Percentiles rank a stretch among this genome's conserved stretches.
Evolutionary conservation across 2,329 filamentous ascomycete species (phyloP).

Genomic region (Claviceps pazoutovae): DNA sequence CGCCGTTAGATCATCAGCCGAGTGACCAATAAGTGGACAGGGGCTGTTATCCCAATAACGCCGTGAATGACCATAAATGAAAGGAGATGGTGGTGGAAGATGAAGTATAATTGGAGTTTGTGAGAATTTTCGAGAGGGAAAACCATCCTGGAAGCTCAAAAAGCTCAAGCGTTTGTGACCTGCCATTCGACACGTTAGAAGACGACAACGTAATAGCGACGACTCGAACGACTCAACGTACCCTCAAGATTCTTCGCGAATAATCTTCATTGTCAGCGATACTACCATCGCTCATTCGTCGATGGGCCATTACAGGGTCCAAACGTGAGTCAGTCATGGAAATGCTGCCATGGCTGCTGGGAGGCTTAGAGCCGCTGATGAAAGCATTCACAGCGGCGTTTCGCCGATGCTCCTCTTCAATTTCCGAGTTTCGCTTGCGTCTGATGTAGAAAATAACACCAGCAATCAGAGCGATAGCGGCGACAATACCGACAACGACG

Average conservation of each 20-base stretch:
- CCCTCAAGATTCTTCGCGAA: slow-evolving; percentile 88
- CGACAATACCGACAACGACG: slow-evolving; percentile 72
- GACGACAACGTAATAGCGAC: background rate
- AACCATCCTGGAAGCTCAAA: background rate
- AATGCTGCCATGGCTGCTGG: slow-evolving; percentile 46
- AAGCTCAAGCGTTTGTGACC: slow-evolving; percentile 45
- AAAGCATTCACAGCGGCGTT: slow-evolving; percentile 70
- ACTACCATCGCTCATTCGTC: slow-evolving; percentile 83
- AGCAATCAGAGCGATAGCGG: slow-evolving; percentile 48
- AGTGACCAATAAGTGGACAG: slow-evolving; percentile 22
- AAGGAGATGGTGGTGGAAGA: slow-evolving; percentile 17
- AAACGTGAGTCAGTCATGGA: slow-evolving; percentile 73
- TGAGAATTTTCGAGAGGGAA: background rate
- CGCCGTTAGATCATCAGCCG: slow-evolving; percentile 22
- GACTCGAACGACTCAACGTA: slow-evolving; percentile 29
- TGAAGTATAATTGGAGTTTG: slow-evolving; percentile 12
- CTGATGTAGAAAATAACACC: slow-evolving; percentile 63
- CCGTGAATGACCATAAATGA: slow-evolving; percentile 25
- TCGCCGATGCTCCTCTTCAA: slow-evolving; percentile 73
- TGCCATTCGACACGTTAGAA: slow-evolving; percentile 11
- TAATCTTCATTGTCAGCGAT: slow-evolving; percentile 97
- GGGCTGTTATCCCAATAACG: slow-evolving; percentile 27
- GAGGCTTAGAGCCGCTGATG: slow-evolving; percentile 49
- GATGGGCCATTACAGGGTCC: slow-evolving; percentile 71
- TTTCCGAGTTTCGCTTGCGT: slow-evolving; percentile 58